phyloP scores from a whole-genome alignment of 2,329 filamentous ascomycete genomes.

The Coleophoma cylindrospora region DNA sequence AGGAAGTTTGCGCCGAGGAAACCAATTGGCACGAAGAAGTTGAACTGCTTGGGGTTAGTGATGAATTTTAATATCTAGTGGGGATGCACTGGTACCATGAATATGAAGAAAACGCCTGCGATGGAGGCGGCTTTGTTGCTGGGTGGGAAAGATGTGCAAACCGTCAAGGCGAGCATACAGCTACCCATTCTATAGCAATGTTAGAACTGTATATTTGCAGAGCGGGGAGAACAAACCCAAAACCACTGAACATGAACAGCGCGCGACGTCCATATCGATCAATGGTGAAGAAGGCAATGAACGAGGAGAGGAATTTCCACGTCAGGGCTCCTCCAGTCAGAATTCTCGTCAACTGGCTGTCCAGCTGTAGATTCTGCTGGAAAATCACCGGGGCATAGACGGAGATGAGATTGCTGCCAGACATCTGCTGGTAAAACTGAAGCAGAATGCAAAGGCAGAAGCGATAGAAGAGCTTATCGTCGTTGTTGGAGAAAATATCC shows the following conservation, averaged over 20 bases:
- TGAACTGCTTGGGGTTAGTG: constrained; percentile 30
- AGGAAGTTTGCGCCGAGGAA: constrained; percentile 56
- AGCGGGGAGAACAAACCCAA: neutral
- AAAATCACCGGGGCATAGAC: constrained; percentile 3
- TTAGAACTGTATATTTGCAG: neutral
- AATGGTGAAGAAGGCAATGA: constrained; percentile 3
- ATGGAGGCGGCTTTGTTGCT: constrained; percentile 42
- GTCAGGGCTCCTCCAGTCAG: constrained; percentile 34
- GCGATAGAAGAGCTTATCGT: neutral
- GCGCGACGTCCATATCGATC: constrained; percentile 3
- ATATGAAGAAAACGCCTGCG: constrained; percentile 50
- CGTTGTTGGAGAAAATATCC: neutral
- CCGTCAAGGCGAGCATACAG: constrained; percentile 49
- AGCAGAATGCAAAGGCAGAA: neutral
- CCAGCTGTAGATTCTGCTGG: neutral
- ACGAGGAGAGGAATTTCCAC: constrained; percentile 45
- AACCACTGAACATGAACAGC: neutral
- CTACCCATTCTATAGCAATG: constrained; percentile 5
- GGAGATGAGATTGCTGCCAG: neutral
- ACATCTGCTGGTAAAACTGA: neutral
- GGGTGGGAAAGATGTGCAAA: constrained; percentile 43
- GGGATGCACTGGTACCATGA: constrained; percentile 25
- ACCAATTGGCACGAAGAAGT: constrained; percentile 54
- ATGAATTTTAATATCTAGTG: too few species aligned
- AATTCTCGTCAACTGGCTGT: neutral